Base-by-base conservation (phyloP, 2,329 filamentous ascomycete genomes). In the Dothideomycetes sp. region DNA sequence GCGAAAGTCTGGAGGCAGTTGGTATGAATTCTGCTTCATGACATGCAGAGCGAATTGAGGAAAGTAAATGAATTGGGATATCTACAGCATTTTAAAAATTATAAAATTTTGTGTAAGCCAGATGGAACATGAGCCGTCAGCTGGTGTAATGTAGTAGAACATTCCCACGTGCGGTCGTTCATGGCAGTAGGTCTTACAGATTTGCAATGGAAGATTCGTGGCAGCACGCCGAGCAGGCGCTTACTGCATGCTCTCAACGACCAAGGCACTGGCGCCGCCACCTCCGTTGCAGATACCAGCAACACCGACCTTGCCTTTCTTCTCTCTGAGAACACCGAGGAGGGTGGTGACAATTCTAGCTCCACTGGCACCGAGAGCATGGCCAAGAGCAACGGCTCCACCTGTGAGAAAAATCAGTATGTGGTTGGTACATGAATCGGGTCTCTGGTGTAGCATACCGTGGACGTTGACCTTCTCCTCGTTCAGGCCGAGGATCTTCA, bases 201-300 rank as follows among this genome's bases (percentile, higher is more conserved):
- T n/a, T n/a, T n/a, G n/a, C n/a, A n/a, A n/a, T n/a, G n/a, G n/a
- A n/a, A n/a, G n/a, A 27, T 7, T 7, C 22, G 22, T 27, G 22
- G 22, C 22, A 27, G 22, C 22, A n/a, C n/a, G n/a, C n/a, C n/a
- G n/a, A n/a, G 22, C 12, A 27, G 12, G 12, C 31, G 17, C 36
- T 37, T 42, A 47, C 31, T 47, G 45, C 31, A 59, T 37, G 36
- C 49, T 52, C 72, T 98, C 91, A 55, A 98, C 77, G 47, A 98
- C 85, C 50, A 98, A 69, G 43, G 91, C 91, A 55, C 85, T 94
- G 44, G 91, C 91, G 60, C 91, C 91, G 53, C 91, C 91, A 42
- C 91, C 91, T 49, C 91, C 91, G 64, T 98, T 98, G 78, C 91
- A 98, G 59, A 98, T 96, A 56, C 85, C 91, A 30, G 84, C 89